These are phyloP conservation scores for Monosporascus sp. DNA, from an alignment of 2,329 filamentous ascomycete genomes.

Conservation along the genomic window DNA sequence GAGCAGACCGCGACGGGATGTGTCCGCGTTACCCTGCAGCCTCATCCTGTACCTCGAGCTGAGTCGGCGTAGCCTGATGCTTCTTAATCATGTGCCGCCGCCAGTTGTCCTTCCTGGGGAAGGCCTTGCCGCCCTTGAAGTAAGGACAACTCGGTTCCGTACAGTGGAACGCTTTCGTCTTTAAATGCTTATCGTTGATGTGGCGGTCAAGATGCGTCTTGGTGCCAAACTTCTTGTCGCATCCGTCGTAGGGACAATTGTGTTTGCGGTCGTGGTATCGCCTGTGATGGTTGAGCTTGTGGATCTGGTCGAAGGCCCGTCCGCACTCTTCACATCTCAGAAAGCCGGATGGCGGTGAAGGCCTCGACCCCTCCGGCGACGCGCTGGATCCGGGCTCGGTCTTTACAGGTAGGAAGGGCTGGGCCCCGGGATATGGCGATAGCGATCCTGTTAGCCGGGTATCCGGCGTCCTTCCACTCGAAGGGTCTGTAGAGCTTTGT, in stretches of 20 bases:
- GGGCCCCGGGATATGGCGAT: slow-evolving; percentile 19
- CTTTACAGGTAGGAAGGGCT: slow-evolving; percentile 13
- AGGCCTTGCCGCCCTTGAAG: slow-evolving; percentile 53
- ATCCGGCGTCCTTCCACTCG: slow-evolving; percentile 26
- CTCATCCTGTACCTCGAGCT: slow-evolving; percentile 21
- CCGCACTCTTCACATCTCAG: slow-evolving; percentile 36
- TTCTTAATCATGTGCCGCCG: slow-evolving; percentile 58
- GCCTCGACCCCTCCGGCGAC: slow-evolving; percentile 20
- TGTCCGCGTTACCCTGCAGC: slow-evolving; percentile 15
- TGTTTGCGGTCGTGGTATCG: slow-evolving; percentile 55
- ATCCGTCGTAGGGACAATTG: slow-evolving; percentile 36
- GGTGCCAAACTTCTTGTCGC: slow-evolving; percentile 53
- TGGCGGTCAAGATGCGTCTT: slow-evolving; percentile 58
- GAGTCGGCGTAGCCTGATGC: slow-evolving; percentile 30
- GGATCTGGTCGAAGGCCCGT: slow-evolving; percentile 49
- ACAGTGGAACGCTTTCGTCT: slow-evolving; percentile 56
- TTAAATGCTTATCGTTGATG: slow-evolving; percentile 56
- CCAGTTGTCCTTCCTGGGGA: slow-evolving; percentile 59
- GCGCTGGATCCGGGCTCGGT: slow-evolving; percentile 18
- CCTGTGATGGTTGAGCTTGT: slow-evolving; percentile 58
- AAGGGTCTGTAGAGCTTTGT: slow-evolving; percentile 23
- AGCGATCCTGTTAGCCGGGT: slow-evolving; percentile 25
- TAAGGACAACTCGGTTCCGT: slow-evolving; percentile 49
- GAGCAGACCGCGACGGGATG: slow-evolving; percentile 27
- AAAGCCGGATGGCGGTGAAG: slow-evolving; percentile 14